Conservation (phyloP, 1,139 yeast genomes). For the Saccharomyces hybrid region DNA sequence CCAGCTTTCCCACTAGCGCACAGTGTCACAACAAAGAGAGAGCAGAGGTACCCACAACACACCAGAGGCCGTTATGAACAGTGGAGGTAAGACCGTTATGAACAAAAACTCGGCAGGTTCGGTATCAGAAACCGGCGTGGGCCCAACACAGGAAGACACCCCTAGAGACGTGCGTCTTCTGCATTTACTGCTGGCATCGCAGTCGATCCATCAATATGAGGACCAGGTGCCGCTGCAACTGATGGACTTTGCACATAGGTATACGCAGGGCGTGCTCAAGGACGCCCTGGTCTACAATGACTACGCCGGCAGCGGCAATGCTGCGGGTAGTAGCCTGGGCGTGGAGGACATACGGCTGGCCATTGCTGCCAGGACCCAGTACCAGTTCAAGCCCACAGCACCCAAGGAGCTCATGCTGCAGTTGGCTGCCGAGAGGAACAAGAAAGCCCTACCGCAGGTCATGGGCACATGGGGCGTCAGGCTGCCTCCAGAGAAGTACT, state of each 20-base stretch:
- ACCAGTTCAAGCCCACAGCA: slow-evolving; percentile 86
- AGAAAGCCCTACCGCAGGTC: slow-evolving; percentile 84
- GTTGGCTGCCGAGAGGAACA: slow-evolving; percentile 85
- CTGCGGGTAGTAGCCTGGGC: slow-evolving; percentile 41
- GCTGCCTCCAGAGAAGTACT: slow-evolving; percentile 95
- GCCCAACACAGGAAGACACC: slow-evolving; percentile 27
- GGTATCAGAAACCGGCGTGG: not conserved
- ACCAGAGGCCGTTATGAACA: not conserved
- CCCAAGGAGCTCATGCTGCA: slow-evolving; percentile 88
- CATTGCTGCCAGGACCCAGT: slow-evolving; percentile 85
- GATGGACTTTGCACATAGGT: slow-evolving; percentile 91
- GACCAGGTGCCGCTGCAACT: slow-evolving; percentile 92
- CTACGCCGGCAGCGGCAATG: slow-evolving; percentile 43
- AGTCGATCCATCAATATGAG: slow-evolving; percentile 85
- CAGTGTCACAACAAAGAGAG: not conserved
- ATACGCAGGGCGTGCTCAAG: slow-evolving; percentile 76
- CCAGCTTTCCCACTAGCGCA: not conserved
- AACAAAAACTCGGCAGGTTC: not conserved
- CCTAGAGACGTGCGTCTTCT: slow-evolving; percentile 90
- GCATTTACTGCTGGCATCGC: slow-evolving; percentile 87
- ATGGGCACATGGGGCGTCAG: slow-evolving; percentile 90
- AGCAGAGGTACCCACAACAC: not conserved
- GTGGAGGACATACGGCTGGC: slow-evolving; percentile 91
- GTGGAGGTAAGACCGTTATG: not conserved
- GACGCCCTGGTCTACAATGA: slow-evolving; percentile 88